A percentile compares a stretch with the other conserved stretches of the same genome.
Conservation (phyloP, 176 grass and related monocot genomes). For the Juncus effusus region DNA sequence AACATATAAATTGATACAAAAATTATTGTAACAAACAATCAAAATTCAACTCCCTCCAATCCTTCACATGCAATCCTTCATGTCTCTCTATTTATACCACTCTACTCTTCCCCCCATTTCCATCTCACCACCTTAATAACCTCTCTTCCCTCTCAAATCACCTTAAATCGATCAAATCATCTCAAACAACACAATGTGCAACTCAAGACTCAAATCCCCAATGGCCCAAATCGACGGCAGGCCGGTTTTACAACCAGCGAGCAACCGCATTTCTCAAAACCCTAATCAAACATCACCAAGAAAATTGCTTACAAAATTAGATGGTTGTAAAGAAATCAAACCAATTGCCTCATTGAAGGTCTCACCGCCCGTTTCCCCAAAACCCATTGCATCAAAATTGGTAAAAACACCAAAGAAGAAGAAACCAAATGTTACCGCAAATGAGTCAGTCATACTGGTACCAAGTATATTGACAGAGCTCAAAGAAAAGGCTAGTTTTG, state of each 20-base stretch:
- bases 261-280: conserved; percentile 54
- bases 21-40: no score
- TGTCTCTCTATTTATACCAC: conserved; percentile 32
- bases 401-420: background rate
- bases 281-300: conserved; percentile 50
- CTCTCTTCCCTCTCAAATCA: conserved; percentile 4
- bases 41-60: background rate
- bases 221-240: conserved; percentile 62
- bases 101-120: conserved; percentile 23
- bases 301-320: conserved; percentile 67
- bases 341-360: background rate
- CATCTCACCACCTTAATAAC: conserved; percentile 8
- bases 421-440: background rate
- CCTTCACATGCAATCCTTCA: conserved; percentile 22
- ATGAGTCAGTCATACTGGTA: conserved; percentile 24
- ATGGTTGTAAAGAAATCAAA: conserved; percentile 11
- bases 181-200: conserved; percentile 56
- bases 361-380: conserved; percentile 13
- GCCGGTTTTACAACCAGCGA: conserved; percentile 76
- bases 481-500: conserved; percentile 47
- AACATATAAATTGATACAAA: no score
- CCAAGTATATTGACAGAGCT: conserved; percentile 54
- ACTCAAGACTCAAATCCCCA: conserved; percentile 67
- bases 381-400: conserved; percentile 27
- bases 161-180: background rate